A percentile compares a stretch with the other conserved stretches of the same genome.
Conservation (phyloP, 2,329 filamentous ascomycete species). For the Talaromyces sp. region DNA sequence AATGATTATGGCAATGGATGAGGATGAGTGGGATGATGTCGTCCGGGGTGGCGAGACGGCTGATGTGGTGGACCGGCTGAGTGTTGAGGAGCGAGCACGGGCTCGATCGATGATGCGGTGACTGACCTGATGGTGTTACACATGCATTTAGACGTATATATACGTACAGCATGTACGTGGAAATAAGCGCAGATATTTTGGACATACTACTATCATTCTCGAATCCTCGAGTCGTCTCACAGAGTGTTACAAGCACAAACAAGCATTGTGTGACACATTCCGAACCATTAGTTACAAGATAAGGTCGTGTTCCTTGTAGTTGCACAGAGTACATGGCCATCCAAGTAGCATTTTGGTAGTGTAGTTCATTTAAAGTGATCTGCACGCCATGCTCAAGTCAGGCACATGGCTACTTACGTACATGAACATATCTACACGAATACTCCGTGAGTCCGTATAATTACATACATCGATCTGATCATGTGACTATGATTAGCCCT, state of each 20-base stretch:
- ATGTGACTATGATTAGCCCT: neutral
- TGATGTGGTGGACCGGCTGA: conserved; percentile 59
- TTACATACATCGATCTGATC: too few species aligned
- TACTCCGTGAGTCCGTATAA: too few species aligned
- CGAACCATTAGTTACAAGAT: neutral
- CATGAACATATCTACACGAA: too few species aligned
- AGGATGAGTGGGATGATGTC: conserved; percentile 88
- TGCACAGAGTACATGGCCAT: neutral
- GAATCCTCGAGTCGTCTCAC: neutral
- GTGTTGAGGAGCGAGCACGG: conserved; percentile 65
- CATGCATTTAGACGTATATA: neutral
- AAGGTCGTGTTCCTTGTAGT: neutral
- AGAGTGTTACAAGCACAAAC: neutral
- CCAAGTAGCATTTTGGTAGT: too few species aligned
- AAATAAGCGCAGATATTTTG: neutral
- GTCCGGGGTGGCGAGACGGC: conserved; percentile 43
- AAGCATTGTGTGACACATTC: neutral
- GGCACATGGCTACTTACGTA: neutral
- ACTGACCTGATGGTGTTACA: neutral
- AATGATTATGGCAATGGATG: conserved; percentile 88
- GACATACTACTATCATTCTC: neutral
- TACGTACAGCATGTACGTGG: neutral
- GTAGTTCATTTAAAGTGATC: too few species aligned
- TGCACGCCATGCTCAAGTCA: too few species aligned
- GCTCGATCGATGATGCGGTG: conserved; percentile 61